Percentiles rank a stretch among this genome's conserved stretches.
phyloP scores from a whole-genome alignment of 768 basidiomycete genomes.

The Lentinula boryana region DNA sequence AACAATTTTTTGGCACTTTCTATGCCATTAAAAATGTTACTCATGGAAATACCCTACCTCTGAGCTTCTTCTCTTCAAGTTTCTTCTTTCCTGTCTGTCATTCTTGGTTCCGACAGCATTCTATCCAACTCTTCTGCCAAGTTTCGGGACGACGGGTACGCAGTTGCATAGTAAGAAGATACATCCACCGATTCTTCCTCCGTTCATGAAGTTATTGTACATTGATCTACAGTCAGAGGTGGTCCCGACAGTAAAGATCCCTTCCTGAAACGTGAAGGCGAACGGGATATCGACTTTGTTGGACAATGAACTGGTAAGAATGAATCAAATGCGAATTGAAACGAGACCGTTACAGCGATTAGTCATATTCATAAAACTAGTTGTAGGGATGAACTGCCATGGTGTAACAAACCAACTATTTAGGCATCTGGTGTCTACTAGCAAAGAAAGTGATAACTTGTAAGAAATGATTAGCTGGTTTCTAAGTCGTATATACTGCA shows the following conservation, averaged over 20 bases:
- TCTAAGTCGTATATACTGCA: neutral
- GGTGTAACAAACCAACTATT: too few species aligned
- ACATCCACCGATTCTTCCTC: neutral
- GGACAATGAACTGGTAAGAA: too few species aligned
- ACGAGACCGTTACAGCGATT: too few species aligned
- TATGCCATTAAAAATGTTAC: neutral
- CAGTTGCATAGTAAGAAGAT: neutral
- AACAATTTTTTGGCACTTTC: neutral
- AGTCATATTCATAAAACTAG: too few species aligned
- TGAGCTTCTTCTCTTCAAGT: neutral
- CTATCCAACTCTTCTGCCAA: neutral
- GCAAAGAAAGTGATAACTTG: too few species aligned
- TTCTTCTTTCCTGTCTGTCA: neutral
- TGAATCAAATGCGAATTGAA: too few species aligned
- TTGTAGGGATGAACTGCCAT: too few species aligned
- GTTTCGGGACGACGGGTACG: neutral
- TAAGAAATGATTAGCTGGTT: neutral
- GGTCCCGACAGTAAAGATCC: slow-evolving; percentile 1
- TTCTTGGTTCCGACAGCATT: neutral
- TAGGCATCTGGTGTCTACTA: too few species aligned
- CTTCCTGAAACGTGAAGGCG: neutral
- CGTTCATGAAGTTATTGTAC: neutral
- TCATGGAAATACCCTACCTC: neutral
- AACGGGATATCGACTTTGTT: neutral
- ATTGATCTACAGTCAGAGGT: neutral